Evolutionary conservation across 768 basidiomycete genomes (phyloP).

Genomic region (Rhodosporidiobolus odoratus): DNA sequence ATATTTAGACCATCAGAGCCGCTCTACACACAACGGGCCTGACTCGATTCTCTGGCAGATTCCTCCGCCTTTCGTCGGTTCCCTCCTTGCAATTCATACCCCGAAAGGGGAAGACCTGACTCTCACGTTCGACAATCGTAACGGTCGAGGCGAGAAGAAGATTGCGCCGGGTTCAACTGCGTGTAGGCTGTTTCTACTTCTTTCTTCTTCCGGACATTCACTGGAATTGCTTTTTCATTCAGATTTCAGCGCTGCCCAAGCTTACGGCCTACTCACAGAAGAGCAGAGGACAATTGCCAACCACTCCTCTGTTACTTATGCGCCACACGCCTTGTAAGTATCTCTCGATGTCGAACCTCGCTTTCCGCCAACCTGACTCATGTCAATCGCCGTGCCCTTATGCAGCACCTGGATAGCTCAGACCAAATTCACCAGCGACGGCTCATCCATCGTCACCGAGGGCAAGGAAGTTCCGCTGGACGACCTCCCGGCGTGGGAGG

Average conservation of each 20-base stretch:
- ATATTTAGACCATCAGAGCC: too few species aligned
- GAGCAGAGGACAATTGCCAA: slow-evolving; percentile 5
- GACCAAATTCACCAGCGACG: slow-evolving; percentile 6
- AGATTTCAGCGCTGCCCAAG: slow-evolving; percentile 11
- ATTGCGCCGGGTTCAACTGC: slow-evolving; percentile 8
- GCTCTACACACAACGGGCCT: too few species aligned
- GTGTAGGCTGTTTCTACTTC: background rate
- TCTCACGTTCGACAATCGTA: slow-evolving; percentile 2
- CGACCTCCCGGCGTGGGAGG: slow-evolving; percentile 76
- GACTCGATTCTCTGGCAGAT: too few species aligned
- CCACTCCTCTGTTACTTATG: slow-evolving; percentile 7
- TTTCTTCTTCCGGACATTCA: background rate
- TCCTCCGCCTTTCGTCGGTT: slow-evolving; percentile 6
- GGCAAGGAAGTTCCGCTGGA: slow-evolving; percentile 61
- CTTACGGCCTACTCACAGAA: background rate
- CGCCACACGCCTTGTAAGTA: slow-evolving; percentile 15
- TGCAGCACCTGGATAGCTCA: slow-evolving; percentile 14
- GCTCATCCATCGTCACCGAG: slow-evolving; percentile 48
- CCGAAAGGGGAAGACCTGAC: slow-evolving; percentile 16
- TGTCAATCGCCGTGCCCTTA: too few species aligned
- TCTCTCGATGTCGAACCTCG: background rate
- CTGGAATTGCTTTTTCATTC: too few species aligned
- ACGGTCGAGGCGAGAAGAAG: slow-evolving; percentile 12
- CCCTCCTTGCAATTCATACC: slow-evolving; percentile 3
- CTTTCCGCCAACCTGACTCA: too few species aligned